Conservation (phyloP, 2,329 filamentous ascomycete genomes). For the Chaetomiaceae sp. region DNA sequence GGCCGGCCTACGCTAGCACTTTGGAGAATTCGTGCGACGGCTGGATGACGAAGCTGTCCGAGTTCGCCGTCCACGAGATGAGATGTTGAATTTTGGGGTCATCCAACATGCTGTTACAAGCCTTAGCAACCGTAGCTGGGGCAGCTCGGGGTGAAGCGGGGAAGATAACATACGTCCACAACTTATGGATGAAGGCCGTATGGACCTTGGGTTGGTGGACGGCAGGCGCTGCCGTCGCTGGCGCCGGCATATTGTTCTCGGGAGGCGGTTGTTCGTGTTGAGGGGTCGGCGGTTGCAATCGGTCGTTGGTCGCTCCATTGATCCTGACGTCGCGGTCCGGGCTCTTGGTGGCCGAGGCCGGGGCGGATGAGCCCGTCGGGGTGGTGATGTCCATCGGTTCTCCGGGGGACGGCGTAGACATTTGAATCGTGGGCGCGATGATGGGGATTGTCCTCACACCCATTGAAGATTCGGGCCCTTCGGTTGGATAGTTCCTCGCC, state of each 20-base stretch:
- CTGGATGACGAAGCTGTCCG: slow-evolving; percentile 98
- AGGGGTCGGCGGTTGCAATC: slow-evolving; percentile 25
- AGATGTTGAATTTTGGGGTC: slow-evolving; percentile 89
- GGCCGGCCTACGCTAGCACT: slow-evolving; percentile 91
- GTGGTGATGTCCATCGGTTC: slow-evolving; percentile 61
- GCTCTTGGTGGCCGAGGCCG: slow-evolving; percentile 42
- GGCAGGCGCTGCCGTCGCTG: slow-evolving; percentile 61
- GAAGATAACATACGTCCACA: slow-evolving; percentile 75
- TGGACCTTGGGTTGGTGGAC: slow-evolving; percentile 96
- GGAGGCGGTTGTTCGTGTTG: slow-evolving; percentile 36
- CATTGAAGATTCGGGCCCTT: slow-evolving; percentile 43
- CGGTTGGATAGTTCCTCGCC: slow-evolving; percentile 41
- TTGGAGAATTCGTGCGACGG: slow-evolving; percentile 97
- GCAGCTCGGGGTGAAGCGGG: not conserved
- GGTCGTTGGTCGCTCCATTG: slow-evolving; percentile 27
- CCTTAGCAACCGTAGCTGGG: slow-evolving; percentile 25
- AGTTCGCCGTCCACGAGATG: slow-evolving; percentile 90
- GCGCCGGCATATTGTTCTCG: slow-evolving; percentile 46
- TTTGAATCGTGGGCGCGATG: slow-evolving; percentile 53
- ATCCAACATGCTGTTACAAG: slow-evolving; percentile 76
- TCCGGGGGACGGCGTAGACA: slow-evolving; percentile 54
- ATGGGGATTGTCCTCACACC: slow-evolving; percentile 55
- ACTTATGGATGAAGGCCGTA: slow-evolving; percentile 97
- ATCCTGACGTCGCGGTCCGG: slow-evolving; percentile 36
- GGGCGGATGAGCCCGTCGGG: slow-evolving; percentile 44